A percentile compares a stretch with the other conserved stretches of the same genome.
Conservation (phyloP, 73 alveolate genomes). For the Tetrahymena elliotti region DNA sequence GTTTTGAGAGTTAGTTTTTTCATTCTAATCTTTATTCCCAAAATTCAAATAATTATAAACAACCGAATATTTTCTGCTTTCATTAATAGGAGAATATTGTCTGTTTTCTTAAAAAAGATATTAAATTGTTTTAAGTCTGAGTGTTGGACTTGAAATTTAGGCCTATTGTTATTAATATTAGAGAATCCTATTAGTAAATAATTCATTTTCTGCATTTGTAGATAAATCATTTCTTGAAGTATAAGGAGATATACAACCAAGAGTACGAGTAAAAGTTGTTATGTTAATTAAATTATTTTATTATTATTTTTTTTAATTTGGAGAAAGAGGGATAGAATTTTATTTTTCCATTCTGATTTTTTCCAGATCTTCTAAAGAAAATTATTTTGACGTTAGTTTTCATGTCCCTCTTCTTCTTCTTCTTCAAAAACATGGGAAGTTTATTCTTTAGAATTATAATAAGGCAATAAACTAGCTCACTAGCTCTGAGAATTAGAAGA, state of each 20-base stretch:
- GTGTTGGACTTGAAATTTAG: not conserved
- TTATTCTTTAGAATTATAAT: not conserved
- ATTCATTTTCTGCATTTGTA: not conserved
- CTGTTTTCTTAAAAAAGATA: not conserved
- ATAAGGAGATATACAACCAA: not conserved
- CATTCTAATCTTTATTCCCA: not conserved
- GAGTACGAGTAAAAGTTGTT: not conserved
- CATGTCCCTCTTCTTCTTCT: not conserved
- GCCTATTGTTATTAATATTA: not conserved
- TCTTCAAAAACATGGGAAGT: not conserved
- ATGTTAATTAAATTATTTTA: not conserved
- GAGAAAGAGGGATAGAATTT: not conserved
- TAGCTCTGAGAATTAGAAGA: not conserved
- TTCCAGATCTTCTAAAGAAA: not conserved
- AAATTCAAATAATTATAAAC: not conserved
- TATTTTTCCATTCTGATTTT: not conserved
- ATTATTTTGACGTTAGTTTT: not conserved
- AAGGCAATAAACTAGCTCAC: not conserved
- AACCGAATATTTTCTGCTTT: not conserved
- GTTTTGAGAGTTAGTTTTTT: not conserved
- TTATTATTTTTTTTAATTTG: not conserved
- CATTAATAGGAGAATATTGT: not conserved
- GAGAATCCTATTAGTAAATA: not conserved
- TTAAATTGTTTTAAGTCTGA: not conserved
- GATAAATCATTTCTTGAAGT: not conserved